Conservation (phyloP, 805 yeast genomes). For the Jamesozyma rosinii region DNA sequence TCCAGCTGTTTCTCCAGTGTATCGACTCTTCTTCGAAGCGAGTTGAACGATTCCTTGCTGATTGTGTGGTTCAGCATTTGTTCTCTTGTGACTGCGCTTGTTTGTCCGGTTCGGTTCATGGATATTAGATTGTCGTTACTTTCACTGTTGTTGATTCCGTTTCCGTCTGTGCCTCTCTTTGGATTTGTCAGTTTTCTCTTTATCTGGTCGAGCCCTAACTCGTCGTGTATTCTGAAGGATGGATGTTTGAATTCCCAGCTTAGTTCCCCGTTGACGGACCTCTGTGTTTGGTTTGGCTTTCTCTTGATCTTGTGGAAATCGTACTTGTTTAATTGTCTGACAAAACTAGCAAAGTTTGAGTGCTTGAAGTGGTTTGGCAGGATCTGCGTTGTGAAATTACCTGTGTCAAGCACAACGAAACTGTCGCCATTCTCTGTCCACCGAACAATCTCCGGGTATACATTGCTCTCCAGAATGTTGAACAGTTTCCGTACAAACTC, state of each 20-base stretch:
- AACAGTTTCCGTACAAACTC: constrained; percentile 73
- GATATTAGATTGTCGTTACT: constrained; percentile 17
- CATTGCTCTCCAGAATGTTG: constrained; percentile 76
- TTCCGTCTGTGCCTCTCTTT: constrained; percentile 30
- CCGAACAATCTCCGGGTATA: constrained; percentile 64
- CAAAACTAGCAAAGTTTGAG: constrained; percentile 88
- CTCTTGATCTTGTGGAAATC: constrained; percentile 93
- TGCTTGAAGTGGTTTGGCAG: constrained; percentile 92
- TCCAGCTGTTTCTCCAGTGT: constrained; percentile 24
- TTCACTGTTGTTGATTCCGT: not conserved
- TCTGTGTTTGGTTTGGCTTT: constrained; percentile 50
- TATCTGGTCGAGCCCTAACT: constrained; percentile 75
- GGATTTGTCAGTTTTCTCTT: constrained; percentile 67
- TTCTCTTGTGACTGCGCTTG: constrained; percentile 8
- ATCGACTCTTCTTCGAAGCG: constrained; percentile 31
- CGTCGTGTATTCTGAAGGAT: constrained; percentile 66
- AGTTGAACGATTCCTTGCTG: constrained; percentile 19
- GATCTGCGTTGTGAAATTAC: constrained; percentile 79
- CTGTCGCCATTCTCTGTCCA: constrained; percentile 85
- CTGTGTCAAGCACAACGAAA: constrained; percentile 82
- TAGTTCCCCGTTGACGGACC: constrained; percentile 56
- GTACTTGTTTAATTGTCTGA: constrained; percentile 89
- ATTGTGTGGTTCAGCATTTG: constrained; percentile 19
- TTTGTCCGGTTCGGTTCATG: constrained; percentile 8
- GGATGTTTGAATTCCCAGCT: constrained; percentile 96